phyloP scores from a whole-genome alignment of 1,284 basidiomycete species.

The Ustilago esculenta region DNA sequence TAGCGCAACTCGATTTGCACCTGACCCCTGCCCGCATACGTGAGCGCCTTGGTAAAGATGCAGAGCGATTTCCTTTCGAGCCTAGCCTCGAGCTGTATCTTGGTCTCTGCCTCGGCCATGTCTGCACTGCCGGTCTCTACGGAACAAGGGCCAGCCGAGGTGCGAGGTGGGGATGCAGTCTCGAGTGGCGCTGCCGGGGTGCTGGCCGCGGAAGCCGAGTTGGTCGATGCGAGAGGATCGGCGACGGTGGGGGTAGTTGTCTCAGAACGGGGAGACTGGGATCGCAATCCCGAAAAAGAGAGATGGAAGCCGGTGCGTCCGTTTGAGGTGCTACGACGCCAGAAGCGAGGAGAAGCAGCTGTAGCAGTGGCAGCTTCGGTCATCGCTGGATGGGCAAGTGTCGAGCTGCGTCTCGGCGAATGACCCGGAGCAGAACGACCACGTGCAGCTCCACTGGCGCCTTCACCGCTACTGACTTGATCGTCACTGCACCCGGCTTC shows the following conservation, averaged over 20 bases:
- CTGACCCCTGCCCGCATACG: conserved; percentile 27
- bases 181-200: conserved; percentile 1
- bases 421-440: conserved; percentile 19
- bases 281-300: conserved; percentile 33
- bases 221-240: background rate
- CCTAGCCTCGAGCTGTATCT: conserved; percentile 9
- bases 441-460: background rate
- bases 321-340: conserved; percentile 40
- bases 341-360: conserved; percentile 28
- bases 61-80: conserved; percentile 16
- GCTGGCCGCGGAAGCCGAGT: background rate
- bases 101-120: conserved; percentile 5
- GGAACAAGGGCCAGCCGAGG: no score
- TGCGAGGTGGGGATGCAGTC: no score
- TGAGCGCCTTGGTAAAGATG: conserved; percentile 35
- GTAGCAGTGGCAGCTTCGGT: conserved; percentile 7
- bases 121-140: no score
- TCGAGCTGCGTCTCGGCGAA: conserved; percentile 31
- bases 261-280: conserved; percentile 24
- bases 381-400: conserved; percentile 23
- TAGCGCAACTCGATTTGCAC: conserved; percentile 28
- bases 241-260: background rate
- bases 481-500: conserved; percentile 7
- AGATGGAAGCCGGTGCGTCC: conserved; percentile 39
- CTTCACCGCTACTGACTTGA: background rate